Base-by-base conservation (phyloP, 768 basidiomycete species). In the Pulveroboletus sp. region DNA sequence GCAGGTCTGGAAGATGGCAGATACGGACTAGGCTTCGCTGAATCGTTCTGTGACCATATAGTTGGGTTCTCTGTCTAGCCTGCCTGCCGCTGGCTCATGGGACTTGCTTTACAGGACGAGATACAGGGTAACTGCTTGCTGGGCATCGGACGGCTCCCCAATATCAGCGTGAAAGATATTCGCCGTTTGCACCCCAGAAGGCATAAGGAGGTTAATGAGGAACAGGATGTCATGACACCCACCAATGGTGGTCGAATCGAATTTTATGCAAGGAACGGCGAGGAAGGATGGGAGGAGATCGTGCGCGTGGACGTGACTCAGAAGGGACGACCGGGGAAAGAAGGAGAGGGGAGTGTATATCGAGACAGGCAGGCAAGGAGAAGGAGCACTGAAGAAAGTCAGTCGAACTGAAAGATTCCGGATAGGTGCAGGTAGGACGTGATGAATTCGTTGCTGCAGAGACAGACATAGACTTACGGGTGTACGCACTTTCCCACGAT, bases 1-100 rank as follows among this genome's bases (percentile, higher is more conserved):
- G 43, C 11, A 17, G 55, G 55, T 50, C 42, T 56, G 30, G 55
- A 56, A 32, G 47, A 49, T 2, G 35, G n/a, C 2, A 38, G 10
- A 4, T 26, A 39, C 32, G 30, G 44, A 36, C 21, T 37, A 21
- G 48, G 55, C 9, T 18, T 47, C 37, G 47, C 26, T 27, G 48
- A 48, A 6, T 50, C 14, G 45, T 11, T 50, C n/a, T 28, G 39
- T 10, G 28, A 38, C 8, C 2, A 14, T 8, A 18, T 28, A 24
- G 53, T 56, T 41, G 4, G 9, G 53, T 46, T 8, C n/a, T 27
- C 21, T 11, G 2, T 3, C 24, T 10, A 10, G 6, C 18, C 27
- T 37, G 37, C 43, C 3, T 40, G 5, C 21, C 7, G 15, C 8
- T 11, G 6, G 15, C 30, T 18, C 9, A 30, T 24, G 15, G 14